phyloP scores from a whole-genome alignment of 108 stramenopile genomes.

The Phaeodactylum tricornutum region DNA sequence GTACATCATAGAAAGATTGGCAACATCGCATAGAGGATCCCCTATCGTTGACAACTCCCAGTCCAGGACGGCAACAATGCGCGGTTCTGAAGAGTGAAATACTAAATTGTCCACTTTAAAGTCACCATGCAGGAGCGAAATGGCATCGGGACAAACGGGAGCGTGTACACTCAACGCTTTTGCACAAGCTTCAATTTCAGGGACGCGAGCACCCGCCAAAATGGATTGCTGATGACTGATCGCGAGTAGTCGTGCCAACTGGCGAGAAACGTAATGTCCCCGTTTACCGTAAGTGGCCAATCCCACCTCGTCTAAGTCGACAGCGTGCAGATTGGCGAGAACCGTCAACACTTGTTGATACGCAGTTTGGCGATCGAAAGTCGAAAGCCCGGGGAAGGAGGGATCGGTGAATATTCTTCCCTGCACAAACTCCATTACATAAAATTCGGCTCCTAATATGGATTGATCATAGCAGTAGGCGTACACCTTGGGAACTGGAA shows the following conservation, averaged over 20 bases:
- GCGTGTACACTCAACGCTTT: constrained; percentile 29
- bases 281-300: constrained; percentile 64
- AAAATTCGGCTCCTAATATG: constrained; percentile 92
- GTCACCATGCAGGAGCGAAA: constrained; percentile 87
- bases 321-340: constrained; percentile 67
- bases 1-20: constrained; percentile 88
- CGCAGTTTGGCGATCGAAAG: constrained; percentile 42
- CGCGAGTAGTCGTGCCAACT: constrained; percentile 57
- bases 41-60: constrained; percentile 96
- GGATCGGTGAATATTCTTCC: constrained; percentile 91
- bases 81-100: constrained; percentile 82
- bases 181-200: constrained; percentile 32
- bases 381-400: constrained; percentile 49
- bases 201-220: constrained; percentile 19
- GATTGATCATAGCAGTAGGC: constrained; percentile 70
- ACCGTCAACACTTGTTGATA: constrained; percentile 64
- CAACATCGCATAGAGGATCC: constrained; percentile 86
- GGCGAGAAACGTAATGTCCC: constrained; percentile 59
- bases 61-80: constrained; percentile 89
- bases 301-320: constrained; percentile 38
- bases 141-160: constrained; percentile 34
- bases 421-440: constrained; percentile 87
- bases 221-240: constrained; percentile 64
- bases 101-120: constrained; percentile 95
- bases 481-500: constrained; percentile 80